Percentiles rank a stretch among this genome's conserved stretches.
Evolutionary conservation across 2,329 filamentous ascomycete species (phyloP).

Genomic region (Xylaria digitata): DNA sequence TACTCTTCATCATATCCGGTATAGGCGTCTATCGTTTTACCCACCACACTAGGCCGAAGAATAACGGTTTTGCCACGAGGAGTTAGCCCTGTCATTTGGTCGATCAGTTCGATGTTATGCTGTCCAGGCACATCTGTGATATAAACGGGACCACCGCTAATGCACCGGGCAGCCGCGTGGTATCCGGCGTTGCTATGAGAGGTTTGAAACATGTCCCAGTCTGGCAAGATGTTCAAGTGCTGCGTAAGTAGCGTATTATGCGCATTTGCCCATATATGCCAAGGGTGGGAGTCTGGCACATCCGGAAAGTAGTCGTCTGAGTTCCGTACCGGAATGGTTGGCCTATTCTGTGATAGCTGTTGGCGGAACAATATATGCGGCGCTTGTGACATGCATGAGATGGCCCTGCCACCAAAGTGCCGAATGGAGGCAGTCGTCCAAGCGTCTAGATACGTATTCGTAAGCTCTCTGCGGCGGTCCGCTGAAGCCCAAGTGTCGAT

Average conservation of each 20-base stretch:
- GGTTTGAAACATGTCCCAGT: constrained; percentile 80
- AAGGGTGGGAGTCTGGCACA: constrained; percentile 82
- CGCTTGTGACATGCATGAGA: constrained; percentile 94
- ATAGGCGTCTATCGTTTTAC: constrained; percentile 79
- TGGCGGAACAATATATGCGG: constrained; percentile 88
- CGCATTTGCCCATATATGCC: constrained; percentile 96
- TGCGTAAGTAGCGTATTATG: constrained; percentile 87
- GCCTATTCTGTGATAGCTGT: constrained; percentile 80
- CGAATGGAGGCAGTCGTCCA: constrained; percentile 84
- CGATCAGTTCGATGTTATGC: constrained; percentile 79
- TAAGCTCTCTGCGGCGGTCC: constrained; percentile 76
- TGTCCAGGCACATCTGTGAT: constrained; percentile 90
- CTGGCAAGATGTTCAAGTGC: constrained; percentile 86
- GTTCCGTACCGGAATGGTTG: constrained; percentile 81
- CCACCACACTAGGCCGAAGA: constrained; percentile 79
- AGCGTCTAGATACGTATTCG: constrained; percentile 81
- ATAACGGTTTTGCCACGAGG: constrained; percentile 79
- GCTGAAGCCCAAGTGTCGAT: constrained; percentile 80
- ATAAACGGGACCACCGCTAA: constrained; percentile 92
- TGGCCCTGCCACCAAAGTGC: constrained; percentile 80
- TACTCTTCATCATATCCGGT: constrained; percentile 76
- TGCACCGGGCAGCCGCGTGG: constrained; percentile 88
- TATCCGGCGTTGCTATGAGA: constrained; percentile 77
- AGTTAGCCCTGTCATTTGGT: constrained; percentile 83
- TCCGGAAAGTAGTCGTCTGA: constrained; percentile 94